These are phyloP conservation scores for Protea cynaroides DNA, from an alignment of 164 flowering plant genomes.

Conservation along the genomic window DNA sequence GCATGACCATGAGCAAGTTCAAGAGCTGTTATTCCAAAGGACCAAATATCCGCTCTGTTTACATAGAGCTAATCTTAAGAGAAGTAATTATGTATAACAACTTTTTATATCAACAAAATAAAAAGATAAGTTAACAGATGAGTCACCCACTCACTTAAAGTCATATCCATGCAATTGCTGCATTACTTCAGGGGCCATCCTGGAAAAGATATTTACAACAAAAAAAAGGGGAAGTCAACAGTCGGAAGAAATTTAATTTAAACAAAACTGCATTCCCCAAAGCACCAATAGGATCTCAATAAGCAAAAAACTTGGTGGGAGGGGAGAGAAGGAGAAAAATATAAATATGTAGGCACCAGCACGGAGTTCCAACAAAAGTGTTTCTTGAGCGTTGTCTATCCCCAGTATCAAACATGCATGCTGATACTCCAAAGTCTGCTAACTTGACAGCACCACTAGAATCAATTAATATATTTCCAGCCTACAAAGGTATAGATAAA, in stretches of 20 bases:
- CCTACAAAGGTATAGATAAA: conserved; percentile 40
- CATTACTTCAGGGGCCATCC: conserved; percentile 99
- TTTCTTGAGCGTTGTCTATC: conserved; percentile 89
- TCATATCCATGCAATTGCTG: conserved; percentile 96
- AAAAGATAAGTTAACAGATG: not conserved
- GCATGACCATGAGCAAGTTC: conserved; percentile 99
- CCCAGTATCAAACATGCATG: conserved; percentile 96
- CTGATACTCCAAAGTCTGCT: conserved; percentile 96
- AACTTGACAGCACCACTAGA: conserved; percentile 74
- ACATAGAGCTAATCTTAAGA: conserved; percentile 16
- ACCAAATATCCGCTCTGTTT: conserved; percentile 98
- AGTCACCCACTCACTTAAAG: conserved; percentile 66
- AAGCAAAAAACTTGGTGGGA: no score
- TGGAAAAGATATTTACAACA: conserved; percentile 15
- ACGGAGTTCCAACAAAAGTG: conserved; percentile 98
- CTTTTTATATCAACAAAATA: not conserved
- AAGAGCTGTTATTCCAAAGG: conserved; percentile 95
- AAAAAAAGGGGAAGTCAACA: conserved; percentile 9
- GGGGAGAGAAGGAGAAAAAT: not conserved
- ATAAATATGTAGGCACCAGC: conserved; percentile 53
- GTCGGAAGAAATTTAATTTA: not conserved
- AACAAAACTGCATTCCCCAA: conserved; percentile 1
- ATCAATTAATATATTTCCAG: conserved; percentile 90
- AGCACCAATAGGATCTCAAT: conserved; percentile 4
- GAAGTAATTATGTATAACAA: not conserved